Base-by-base conservation (phyloP, 1,284 basidiomycete species). In the Apiotrichum siamense region DNA sequence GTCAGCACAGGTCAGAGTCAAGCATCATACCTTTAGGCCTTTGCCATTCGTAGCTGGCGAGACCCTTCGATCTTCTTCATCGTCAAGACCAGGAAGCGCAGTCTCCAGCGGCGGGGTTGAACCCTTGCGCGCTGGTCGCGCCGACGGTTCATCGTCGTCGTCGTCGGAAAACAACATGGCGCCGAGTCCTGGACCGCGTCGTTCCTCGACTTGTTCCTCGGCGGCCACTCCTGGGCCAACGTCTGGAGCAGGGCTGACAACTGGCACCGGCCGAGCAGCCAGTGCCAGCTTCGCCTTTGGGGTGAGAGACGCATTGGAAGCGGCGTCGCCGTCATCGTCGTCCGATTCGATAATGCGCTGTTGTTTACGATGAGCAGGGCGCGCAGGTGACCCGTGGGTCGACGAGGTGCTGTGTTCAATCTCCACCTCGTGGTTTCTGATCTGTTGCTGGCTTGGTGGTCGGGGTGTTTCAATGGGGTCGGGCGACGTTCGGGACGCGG, bases 141-240 rank as follows among this genome's bases (percentile, higher is more conserved):
- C n/a, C n/a, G n/a, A n/a, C n/a, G n/a, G n/a, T n/a, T 51, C 46
- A 18, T 57, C 52, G 18, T 54, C 52, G 13, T 54, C 53, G 9
- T 61, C 58, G 18, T 59, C 58, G 20, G 58, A 58, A 12, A 50
- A 33, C 13, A 33, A 15, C 32, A 11, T n/a, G n/a, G n/a, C n/a
- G n/a, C n/a, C n/a, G n/a, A n/a, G n/a, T n/a, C n/a, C n/a, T n/a
- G n/a, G n/a, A n/a, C n/a, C n/a, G n/a, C n/a, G n/a, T n/a, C n/a
- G n/a, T n/a, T n/a, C 24, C 11, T 10, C 12, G 17, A 25, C 12
- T 4, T 39, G 23, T 4, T 21, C 23, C 12, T 25, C 23, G 1
- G 24, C 38, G 12, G 10, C 12, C 23, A 10, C 21, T 17, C 23
- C 23, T n/a, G n/a, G 33, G 9, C 15, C 23, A 3, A 15, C 18